These are phyloP conservation scores for Nephelium lappaceum DNA, from an alignment of 345 rosid species.

Conservation along the genomic window DNA sequence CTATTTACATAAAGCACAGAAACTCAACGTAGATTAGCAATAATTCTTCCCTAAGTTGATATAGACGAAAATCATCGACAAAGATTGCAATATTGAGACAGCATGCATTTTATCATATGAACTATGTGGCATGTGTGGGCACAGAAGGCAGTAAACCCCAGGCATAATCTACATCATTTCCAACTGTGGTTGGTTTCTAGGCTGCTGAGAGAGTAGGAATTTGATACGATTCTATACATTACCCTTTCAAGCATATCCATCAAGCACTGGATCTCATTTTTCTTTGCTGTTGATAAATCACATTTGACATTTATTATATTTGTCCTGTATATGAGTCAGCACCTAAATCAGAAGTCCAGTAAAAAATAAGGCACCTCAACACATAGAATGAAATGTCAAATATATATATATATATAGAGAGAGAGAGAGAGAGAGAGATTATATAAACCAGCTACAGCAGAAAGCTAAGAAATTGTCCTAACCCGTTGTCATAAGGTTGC, in stretches of 20 bases:
- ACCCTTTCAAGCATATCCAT: constrained; percentile 53
- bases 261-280: constrained; percentile 58
- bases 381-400: constrained; percentile 11
- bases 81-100: neutral
- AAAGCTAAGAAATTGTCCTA: neutral
- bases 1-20: neutral
- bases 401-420: too few relatives aligned
- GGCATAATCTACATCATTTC: neutral
- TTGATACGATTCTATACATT: neutral
- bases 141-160: neutral
- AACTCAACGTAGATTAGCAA: neutral
- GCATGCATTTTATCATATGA: neutral
- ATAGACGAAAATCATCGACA: neutral
- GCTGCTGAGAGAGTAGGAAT: neutral
- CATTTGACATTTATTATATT: constrained; percentile 53
- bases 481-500: neutral
- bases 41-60: neutral
- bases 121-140: neutral
- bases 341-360: constrained; percentile 14
- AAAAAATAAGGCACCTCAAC: neutral
- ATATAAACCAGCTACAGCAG: constrained; percentile 4
- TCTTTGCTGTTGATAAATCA: constrained; percentile 53
- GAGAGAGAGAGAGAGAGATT: too few relatives aligned
- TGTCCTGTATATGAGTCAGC: constrained; percentile 50
- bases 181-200: neutral